A percentile compares a stretch with the other conserved stretches of the same genome.
Conservation (phyloP, 768 basidiomycete genomes). For the Kondoa subrosea region DNA sequence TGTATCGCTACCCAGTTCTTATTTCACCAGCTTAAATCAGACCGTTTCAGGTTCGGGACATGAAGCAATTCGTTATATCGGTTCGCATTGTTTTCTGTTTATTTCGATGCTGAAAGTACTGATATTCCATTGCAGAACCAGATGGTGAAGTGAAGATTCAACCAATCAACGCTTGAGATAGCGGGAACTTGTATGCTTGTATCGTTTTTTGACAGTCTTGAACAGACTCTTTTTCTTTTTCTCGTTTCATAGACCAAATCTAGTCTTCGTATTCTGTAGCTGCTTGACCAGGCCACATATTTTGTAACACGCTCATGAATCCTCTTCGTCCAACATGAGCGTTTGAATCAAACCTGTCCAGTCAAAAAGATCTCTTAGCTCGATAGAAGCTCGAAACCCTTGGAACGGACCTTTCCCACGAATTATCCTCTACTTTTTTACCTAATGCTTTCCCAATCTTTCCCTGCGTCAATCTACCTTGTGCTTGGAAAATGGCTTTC, state of each 20-base stretch:
- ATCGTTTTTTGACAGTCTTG: not conserved
- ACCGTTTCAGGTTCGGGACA: not conserved
- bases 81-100: not conserved
- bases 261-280: not conserved
- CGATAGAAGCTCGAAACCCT: not conserved
- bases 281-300: conserved; percentile 1
- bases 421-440: conserved; percentile 7
- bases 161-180: not conserved
- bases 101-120: not conserved
- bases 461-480: not conserved
- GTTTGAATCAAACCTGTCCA: conserved; percentile 8
- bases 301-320: not conserved
- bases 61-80: not conserved
- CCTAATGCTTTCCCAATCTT: not conserved
- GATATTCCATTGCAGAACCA: not conserved
- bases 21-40: not conserved
- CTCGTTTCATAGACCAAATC: too few species aligned
- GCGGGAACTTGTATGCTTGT: not conserved
- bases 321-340: conserved; percentile 1
- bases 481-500: not conserved
- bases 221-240: too few species aligned
- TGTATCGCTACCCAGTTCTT: not conserved
- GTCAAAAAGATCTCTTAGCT: not conserved
- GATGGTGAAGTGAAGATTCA: not conserved
- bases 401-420: conserved; percentile 5